These are phyloP conservation scores for Sclerotinia sclerotiorum DNA, from an alignment of 2,329 filamentous ascomycete genomes.

Conservation along the genomic window DNA sequence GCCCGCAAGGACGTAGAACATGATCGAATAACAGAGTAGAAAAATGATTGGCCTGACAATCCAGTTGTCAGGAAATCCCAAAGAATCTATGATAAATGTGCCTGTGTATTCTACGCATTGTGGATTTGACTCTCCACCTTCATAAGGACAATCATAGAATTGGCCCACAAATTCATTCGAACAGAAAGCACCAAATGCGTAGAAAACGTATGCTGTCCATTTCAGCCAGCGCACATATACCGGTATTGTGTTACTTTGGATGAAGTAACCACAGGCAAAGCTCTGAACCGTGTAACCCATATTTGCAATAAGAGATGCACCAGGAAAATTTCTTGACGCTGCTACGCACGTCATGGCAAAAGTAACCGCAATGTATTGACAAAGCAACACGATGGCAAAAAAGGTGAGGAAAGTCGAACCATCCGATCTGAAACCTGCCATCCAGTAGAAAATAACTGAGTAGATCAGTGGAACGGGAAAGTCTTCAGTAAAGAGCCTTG, in stretches of 20 bases:
- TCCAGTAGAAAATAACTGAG: conserved; percentile 73
- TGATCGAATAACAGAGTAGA: conserved; percentile 59
- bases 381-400: conserved; percentile 65
- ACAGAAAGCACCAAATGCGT: conserved; percentile 68
- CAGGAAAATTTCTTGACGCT: conserved; percentile 64
- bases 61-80: conserved; percentile 69
- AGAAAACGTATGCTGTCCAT: conserved; percentile 65
- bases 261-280: conserved; percentile 74
- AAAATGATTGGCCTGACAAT: conserved; percentile 64
- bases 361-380: conserved; percentile 72
- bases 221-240: conserved; percentile 79
- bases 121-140: conserved; percentile 61
- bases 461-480: conserved; percentile 71
- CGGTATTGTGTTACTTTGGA: conserved; percentile 70
- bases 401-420: conserved; percentile 69
- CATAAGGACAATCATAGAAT: conserved; percentile 71
- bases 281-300: conserved; percentile 71
- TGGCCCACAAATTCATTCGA: conserved; percentile 71
- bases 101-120: conserved; percentile 69
- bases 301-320: conserved; percentile 71
- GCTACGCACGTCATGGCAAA: conserved; percentile 69
- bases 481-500: conserved; percentile 69
- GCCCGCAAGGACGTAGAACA: conserved; percentile 62
- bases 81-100: conserved; percentile 64
- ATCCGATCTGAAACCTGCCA: conserved; percentile 69